Base-by-base conservation (phyloP, 257 asterid genomes). In the Salvia miltiorrhiza region DNA sequence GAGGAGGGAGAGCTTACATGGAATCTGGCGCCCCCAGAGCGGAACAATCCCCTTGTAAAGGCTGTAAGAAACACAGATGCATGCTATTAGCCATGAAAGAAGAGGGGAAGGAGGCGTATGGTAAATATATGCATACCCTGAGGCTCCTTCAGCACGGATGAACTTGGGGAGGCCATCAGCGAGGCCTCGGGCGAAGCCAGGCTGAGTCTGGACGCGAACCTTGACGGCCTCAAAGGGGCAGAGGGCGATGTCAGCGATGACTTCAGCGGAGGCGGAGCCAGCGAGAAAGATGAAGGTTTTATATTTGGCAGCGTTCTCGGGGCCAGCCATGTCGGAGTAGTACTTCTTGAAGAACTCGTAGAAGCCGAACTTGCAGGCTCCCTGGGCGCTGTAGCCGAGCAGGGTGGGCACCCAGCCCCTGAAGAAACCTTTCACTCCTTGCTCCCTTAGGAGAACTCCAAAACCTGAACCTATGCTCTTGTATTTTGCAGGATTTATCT, bases 21-120 rank as follows among this genome's bases (percentile, higher is more conserved):
- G 97, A 84, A 91, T 91, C 65, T 91, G 96, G 41, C 97, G 88
- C 43, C 97, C 97, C 96, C 97, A 91, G 11, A 91, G 95, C 28
- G 97, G 97, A 65, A 77, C 95, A 44, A 91, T 19, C 30, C 97
- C 96, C 79, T 88, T 90, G 78, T 84, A 91, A 48, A 88, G 89
- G 83, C 96, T 90, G 89, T 8, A 11, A 21, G 63, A 49, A 24
- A 54, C 32, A 57, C 23, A 45, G 4, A 21, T 20, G 32, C 5
- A 44, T 6, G 2, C 4, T 30, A 50, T 16, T 17, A 49, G 26
- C 13, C 56, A 49, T 7, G 13, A 20, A 17, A 49, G 24, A 16
- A 16, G 1, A 54, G 1, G 56, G 11, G 60, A 3, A 24, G 62
- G 13, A 23, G 60, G 14, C 2, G 16, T 6, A 21, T 0, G n/a